A percentile compares a stretch with the other conserved stretches of the same genome.
These are phyloP conservation scores for Sedum album DNA, from an alignment of 164 flowering plant species.

Conservation along the genomic window DNA sequence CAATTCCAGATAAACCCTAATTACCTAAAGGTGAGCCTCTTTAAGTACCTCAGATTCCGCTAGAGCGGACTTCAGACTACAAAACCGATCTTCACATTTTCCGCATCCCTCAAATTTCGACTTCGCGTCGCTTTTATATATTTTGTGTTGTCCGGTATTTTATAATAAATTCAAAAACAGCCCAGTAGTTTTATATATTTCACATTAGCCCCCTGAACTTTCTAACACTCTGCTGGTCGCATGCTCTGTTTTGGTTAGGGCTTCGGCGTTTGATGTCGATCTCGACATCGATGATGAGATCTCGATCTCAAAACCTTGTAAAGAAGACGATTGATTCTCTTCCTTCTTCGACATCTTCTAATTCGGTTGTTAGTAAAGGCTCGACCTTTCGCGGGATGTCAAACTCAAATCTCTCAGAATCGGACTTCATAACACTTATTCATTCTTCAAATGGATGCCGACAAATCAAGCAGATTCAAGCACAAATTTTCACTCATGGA, in stretches of 20 bases:
- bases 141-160: too few relatives aligned
- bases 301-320: not conserved
- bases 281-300: not conserved
- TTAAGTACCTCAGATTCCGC: too few relatives aligned
- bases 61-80: too few relatives aligned
- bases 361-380: constrained; percentile 23
- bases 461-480: constrained; percentile 39
- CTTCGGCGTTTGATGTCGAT: not conserved
- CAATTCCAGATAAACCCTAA: too few relatives aligned
- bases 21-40: too few relatives aligned
- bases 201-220: too few relatives aligned
- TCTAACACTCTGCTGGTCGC: not conserved
- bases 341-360: not conserved
- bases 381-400: not conserved
- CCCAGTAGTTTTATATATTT: too few relatives aligned
- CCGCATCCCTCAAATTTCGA: too few relatives aligned
- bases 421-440: constrained; percentile 28
- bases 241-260: not conserved
- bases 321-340: not conserved
- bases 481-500: constrained; percentile 25
- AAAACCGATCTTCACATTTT: too few relatives aligned
- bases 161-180: too few relatives aligned
- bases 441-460: constrained; percentile 20
- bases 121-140: too few relatives aligned
- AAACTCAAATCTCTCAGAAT: not conserved